phyloP scores from a whole-genome alignment of 441 rosid species.

The Erodium chrysanthum region DNA sequence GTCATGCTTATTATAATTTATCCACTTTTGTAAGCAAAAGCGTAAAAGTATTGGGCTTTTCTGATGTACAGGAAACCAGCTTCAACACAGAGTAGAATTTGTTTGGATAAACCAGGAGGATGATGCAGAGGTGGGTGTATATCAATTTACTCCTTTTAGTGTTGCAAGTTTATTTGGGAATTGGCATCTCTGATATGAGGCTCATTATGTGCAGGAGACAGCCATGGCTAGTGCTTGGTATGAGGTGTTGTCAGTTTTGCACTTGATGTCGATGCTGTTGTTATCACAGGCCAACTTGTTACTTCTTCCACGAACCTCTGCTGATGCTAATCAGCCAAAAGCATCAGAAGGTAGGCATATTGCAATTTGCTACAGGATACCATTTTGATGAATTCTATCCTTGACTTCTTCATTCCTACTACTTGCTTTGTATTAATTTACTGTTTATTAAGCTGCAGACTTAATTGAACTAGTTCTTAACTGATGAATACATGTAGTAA shows the following conservation, averaged over 20 bases:
- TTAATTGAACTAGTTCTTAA: neutral
- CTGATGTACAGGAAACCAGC: constrained; percentile 42
- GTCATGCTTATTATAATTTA: constrained; percentile 9
- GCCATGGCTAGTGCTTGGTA: constrained; percentile 77
- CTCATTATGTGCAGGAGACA: constrained; percentile 67
- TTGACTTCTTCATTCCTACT: neutral
- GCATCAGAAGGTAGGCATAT: constrained; percentile 58
- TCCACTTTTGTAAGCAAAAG: neutral
- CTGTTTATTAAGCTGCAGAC: constrained; percentile 2
- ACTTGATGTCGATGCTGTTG: constrained; percentile 86
- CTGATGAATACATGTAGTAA: neutral
- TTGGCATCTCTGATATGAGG: constrained; percentile 21
- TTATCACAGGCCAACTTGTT: constrained; percentile 82
- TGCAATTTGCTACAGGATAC: neutral
- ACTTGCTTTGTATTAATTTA: neutral
- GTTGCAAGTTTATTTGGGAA: neutral
- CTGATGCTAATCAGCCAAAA: constrained; percentile 69
- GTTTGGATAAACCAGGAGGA: constrained; percentile 92
- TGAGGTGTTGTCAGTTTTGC: constrained; percentile 88
- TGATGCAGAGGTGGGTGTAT: constrained; percentile 59
- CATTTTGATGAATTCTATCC: neutral
- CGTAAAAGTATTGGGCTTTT: constrained; percentile 2
- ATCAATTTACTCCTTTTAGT: neutral
- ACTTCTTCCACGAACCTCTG: constrained; percentile 78
- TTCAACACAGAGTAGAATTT: constrained; percentile 68